phyloP scores from a whole-genome alignment of 2,329 filamentous ascomycete genomes.

The Fusarium anguioides region DNA sequence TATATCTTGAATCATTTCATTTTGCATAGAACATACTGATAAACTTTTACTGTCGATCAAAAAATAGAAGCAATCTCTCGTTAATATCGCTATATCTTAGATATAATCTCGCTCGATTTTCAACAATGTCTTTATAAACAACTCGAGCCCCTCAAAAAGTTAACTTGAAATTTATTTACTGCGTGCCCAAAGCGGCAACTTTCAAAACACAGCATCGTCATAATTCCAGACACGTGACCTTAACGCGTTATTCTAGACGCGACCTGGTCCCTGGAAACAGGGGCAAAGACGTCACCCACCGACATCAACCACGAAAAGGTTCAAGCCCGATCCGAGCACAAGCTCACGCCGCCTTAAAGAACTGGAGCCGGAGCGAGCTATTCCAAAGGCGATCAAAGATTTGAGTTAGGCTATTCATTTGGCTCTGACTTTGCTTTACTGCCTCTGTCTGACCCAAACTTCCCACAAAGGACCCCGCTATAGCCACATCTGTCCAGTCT shows the following conservation, averaged over 20 bases:
- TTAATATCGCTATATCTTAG: conserved; percentile 3
- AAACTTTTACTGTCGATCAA: not conserved
- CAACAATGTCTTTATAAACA: not conserved
- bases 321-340: conserved; percentile 11
- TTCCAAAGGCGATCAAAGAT: conserved; percentile 32
- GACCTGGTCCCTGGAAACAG: conserved; percentile 21
- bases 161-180: not conserved
- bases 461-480: conserved; percentile 17
- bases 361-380: conserved; percentile 9
- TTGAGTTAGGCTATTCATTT: conserved; percentile 27
- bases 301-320: conserved; percentile 25
- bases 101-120: not conserved
- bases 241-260: conserved; percentile 35
- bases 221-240: conserved; percentile 27
- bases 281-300: conserved; percentile 36
- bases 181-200: conserved; percentile 13
- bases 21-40: not conserved
- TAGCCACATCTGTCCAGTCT: not conserved
- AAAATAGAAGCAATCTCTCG: not conserved
- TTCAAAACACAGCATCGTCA: conserved; percentile 24
- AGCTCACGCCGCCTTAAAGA: conserved; percentile 4
- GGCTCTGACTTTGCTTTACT: conserved; percentile 18
- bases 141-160: not conserved
- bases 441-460: conserved; percentile 16
- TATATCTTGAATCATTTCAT: not conserved